Evolutionary conservation across 2,329 filamentous ascomycete genomes (phyloP), one percentile per base, ranked within the genome.

Genomic region (Cercospora sp.): DNA sequence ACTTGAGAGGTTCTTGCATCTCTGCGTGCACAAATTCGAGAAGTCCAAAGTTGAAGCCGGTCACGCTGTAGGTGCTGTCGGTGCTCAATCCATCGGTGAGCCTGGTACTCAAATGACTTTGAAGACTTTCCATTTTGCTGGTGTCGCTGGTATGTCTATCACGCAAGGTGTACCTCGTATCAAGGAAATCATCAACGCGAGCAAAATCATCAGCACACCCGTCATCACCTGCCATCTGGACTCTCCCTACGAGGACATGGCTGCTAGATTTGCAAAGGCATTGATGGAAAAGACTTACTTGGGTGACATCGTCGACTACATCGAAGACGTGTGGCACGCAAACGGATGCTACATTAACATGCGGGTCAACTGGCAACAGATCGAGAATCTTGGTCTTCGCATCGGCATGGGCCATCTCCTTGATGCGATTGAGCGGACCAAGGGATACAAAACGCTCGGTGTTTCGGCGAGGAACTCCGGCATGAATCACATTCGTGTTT

Each of bases 131-230:
- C 95, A 98, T 91, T 99, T 99, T 84, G 95, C 95, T 78, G 95
- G 95, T 91, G 95, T 99, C 71, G 95, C 95, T 53, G 94, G 94
- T 79, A 98, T 99, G 95, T 97, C 93, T 86, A 97, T 99, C 78
- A 99, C 95, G 0, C 93, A 97, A 78, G 95, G 95, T 91, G 95
- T 99, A 6, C 95, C 95, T 1, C 94, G 95, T 89, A 99, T 99
- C 84, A 99, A 99, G 82, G 95, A 99, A 85, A 99, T 99, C 74
- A 99, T 99, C 88, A 99, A 99, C 81, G 95, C 95, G 5, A 97
- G 93, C 8, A 97, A 93, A 79, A 84, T 85, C 61, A 99, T 99
- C 80, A 96, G 91, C 79, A 99, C 95, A 0, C 95, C 95, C 0
- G 91, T 99, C 77, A 97, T 99, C 73, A 89, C 88, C 5, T 98